These are phyloP conservation scores for Acer negundo DNA, from an alignment of 345 rosid genomes.

Conservation along the genomic window DNA sequence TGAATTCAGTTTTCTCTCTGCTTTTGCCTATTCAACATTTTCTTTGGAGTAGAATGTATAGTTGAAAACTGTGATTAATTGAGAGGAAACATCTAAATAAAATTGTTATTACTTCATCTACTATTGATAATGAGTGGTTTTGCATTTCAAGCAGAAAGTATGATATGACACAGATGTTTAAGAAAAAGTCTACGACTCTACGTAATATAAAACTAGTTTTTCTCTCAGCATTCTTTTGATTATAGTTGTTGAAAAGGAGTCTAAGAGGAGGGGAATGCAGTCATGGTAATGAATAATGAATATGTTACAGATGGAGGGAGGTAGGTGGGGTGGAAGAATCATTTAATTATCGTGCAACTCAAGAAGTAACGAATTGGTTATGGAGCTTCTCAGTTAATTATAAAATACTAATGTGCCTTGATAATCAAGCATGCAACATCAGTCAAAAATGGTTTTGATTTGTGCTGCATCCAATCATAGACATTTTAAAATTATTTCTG, in stretches of 20 bases:
- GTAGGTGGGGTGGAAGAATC: neutral
- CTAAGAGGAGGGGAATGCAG: neutral
- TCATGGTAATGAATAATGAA: neutral
- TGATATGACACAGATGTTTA: neutral
- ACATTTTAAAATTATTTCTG: conserved; percentile 16
- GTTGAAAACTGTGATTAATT: neutral
- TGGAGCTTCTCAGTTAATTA: neutral
- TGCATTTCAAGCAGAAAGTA: neutral
- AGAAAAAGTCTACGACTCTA: neutral
- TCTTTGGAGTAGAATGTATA: neutral
- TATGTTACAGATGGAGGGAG: neutral
- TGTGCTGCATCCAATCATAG: neutral
- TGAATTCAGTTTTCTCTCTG: too few species aligned
- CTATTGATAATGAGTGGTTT: neutral
- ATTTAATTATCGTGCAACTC: neutral
- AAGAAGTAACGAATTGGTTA: neutral
- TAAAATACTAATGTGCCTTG: neutral
- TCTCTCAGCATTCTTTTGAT: neutral
- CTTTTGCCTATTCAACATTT: neutral
- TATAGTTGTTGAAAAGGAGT: neutral
- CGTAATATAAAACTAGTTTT: neutral
- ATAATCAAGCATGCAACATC: neutral
- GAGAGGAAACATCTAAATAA: neutral
- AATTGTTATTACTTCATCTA: neutral
- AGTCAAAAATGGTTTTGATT: conserved; percentile 13